Base-by-base conservation (phyloP, 306 rosid species). In the Ormosia emarginata region DNA sequence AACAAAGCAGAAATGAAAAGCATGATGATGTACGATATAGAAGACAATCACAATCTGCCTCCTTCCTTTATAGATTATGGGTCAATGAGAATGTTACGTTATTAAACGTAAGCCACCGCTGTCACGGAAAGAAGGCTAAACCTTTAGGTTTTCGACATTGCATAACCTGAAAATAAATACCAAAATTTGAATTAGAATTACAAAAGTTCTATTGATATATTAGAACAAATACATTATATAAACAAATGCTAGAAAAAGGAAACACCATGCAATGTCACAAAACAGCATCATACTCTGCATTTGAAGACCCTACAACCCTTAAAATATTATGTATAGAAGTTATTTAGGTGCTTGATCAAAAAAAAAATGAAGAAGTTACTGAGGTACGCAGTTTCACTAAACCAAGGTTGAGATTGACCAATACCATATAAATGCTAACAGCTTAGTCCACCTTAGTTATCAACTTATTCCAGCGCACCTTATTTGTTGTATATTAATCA, bases 91-190 rank as follows among this genome's bases (percentile, higher is more conserved):
- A 32, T 37, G 64, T 57, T 37, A 39, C 39, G 59, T 37, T 66
- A 8, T n/a, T 55, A 39, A 7, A 13, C 77, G 29, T 73, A 13
- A 17, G 64, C 75, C 71, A 8, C 49, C 30, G 59, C 14, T n/a
- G 13, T 41, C 53, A 7, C 13, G n/a, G 56, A 79, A 39, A 77
- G 59, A 76, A 37, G 58, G 24, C 74, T 61, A 34, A 53, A 15
- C 74, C 66, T 55, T 37, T 72, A 6, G 5, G 9, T 50, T 53
- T 79, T 68, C 66, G 24, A 65, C 33, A 63, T 68, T 62, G 81
- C 59, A 47, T 32, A 30, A 69, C 84, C 91, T 87, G 91, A 77
- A 74, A 87, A 74, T 46, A 73, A 84, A 78, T 62, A 9, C 77
- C 71, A 75, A 81, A 68, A 56, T 14, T 43, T 32, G 66, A 65